These are phyloP conservation scores for Prunus fruticosa DNA, from an alignment of 306 rosid genomes.

Conservation along the genomic window DNA sequence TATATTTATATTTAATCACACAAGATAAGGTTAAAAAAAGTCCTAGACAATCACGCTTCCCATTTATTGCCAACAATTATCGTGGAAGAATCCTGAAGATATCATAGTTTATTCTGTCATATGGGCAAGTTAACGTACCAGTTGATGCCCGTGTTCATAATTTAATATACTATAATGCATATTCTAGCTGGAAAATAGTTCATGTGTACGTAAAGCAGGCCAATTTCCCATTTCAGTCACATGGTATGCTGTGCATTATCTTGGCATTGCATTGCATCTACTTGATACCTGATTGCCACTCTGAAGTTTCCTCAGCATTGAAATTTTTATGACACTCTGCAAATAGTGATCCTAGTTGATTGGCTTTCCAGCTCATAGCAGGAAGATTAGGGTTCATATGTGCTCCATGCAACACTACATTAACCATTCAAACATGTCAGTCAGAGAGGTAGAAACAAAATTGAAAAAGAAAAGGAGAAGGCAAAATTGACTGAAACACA, in stretches of 20 bases:
- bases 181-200: background rate
- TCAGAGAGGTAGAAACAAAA: no score
- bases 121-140: background rate
- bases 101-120: background rate
- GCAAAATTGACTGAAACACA: background rate
- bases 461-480: background rate
- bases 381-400: background rate
- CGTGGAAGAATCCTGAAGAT: background rate
- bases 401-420: no score
- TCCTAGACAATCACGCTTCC: background rate
- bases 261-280: background rate
- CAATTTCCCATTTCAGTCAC: background rate
- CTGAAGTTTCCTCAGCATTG: background rate
- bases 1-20: background rate
- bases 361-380: background rate
- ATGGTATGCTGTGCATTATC: background rate
- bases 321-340: background rate
- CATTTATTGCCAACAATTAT: background rate
- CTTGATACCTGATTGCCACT: background rate
- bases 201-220: background rate
- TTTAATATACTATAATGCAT: background rate
- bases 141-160: no score
- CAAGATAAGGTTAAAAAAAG: background rate
- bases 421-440: no score
- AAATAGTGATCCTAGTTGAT: background rate